Base-by-base conservation (phyloP, 148 eudicot species). In the Camellia lanceoleosa region DNA sequence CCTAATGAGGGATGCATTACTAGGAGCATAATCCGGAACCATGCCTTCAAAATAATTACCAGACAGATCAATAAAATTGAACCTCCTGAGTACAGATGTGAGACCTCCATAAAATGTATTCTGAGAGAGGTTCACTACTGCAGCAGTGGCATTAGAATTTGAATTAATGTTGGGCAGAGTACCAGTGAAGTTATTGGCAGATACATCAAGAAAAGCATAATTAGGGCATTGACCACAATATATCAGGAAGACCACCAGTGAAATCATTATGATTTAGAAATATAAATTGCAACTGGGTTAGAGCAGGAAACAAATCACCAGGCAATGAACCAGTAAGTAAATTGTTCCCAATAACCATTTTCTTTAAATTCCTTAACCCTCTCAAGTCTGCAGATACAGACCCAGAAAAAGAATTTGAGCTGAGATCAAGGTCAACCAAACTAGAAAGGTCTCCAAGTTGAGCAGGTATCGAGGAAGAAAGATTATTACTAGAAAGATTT, bases 361-460 rank as follows among this genome's bases (percentile, higher is more conserved):
- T 87, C 82, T 78, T 88, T 88, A 94, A 79, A 59, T 69, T 91
- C 84, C 80, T 89, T 85, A 92, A 71, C 59, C 91, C 91, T 7
- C 82, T 88, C 74, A 94, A 87, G 64, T 90, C 93, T 20, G 67
- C 55, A 4, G 91, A 92, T 79, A 94, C 64, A 1, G 86, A 61
- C 60, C 85, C 88, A 58, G 82, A 69, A 46, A 94, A 65, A 75
- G 86, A 71, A 84, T 94, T 94, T 60, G 51, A 77, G 73, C 95
- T 86, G 67, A 94, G 94, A 87, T 94, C 95, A 84, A 94, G 97
- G 85, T 87, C 94, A 88, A 92, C 86, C 77, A 94, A 83, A 71
- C 76, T 85, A 41, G 81, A 70, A 69, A 94, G 91, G 70, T 89
- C 90, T 78, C 98, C 94, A 23, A 94, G 88, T 77, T 87, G 94